Percentiles rank a stretch among this genome's conserved stretches.
Evolutionary conservation across 371 early-diverging fungal species (phyloP).

Genomic region (Apophysomyces ossiformis): DNA sequence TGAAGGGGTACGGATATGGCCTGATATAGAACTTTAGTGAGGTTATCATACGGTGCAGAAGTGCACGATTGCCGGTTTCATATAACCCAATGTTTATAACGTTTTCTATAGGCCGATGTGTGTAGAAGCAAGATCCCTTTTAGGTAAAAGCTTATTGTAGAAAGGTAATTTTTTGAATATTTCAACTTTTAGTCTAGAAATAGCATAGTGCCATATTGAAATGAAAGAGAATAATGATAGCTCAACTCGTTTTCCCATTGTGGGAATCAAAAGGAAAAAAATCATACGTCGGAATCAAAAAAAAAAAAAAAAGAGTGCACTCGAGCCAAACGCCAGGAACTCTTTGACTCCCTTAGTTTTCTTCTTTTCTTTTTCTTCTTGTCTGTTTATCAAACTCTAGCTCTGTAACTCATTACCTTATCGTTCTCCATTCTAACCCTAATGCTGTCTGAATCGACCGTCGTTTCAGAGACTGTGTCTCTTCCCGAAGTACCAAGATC

Average conservation of each 20-base stretch:
- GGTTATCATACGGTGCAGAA: too few relatives aligned
- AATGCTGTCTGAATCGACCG: too few relatives aligned
- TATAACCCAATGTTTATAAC: too few relatives aligned
- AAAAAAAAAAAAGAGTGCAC: neutral
- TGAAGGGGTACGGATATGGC: too few relatives aligned
- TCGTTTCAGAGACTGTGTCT: too few relatives aligned
- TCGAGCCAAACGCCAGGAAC: neutral
- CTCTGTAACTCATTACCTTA: too few relatives aligned
- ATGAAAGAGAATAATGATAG: neutral
- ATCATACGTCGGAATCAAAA: neutral
- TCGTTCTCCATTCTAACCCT: too few relatives aligned
- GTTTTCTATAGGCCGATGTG: too few relatives aligned
- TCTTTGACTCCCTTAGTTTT: neutral
- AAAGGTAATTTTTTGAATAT: neutral
- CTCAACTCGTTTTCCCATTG: neutral
- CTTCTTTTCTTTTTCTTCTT: neutral
- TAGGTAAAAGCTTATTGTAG: too few relatives aligned
- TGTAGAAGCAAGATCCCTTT: too few relatives aligned
- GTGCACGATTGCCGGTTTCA: too few relatives aligned
- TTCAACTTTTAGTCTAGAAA: neutral
- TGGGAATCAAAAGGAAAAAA: neutral
- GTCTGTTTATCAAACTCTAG: neutral
- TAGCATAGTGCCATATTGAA: neutral
- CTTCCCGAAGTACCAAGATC: neutral
- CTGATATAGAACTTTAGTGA: too few relatives aligned